Conservation (phyloP, 177 flowering plant species). For the Tripterygium wilfordii region DNA sequence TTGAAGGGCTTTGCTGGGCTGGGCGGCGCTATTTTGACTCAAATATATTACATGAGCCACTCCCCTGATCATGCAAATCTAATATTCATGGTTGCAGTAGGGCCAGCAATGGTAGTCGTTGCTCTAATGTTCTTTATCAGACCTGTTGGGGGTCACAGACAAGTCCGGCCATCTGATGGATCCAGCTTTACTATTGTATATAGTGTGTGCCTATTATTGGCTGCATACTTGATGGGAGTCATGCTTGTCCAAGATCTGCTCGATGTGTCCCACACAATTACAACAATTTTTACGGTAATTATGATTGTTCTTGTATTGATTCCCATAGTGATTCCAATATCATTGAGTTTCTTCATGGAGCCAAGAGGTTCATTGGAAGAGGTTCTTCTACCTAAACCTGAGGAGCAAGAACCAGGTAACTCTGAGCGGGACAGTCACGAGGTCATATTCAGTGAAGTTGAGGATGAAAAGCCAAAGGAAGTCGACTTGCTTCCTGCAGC, state of each 20-base stretch:
- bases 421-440: slow-evolving; percentile 32
- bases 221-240: slow-evolving; percentile 41
- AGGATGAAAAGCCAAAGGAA: slow-evolving; percentile 80
- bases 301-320: slow-evolving; percentile 28
- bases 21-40: slow-evolving; percentile 57
- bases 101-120: slow-evolving; percentile 37
- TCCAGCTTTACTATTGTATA: slow-evolving; percentile 34
- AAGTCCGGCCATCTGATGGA: slow-evolving; percentile 33
- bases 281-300: slow-evolving; percentile 17
- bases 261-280: slow-evolving; percentile 14
- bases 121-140: slow-evolving; percentile 48
- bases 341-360: slow-evolving; percentile 16
- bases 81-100: slow-evolving; percentile 53
- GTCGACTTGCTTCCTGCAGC: slow-evolving; percentile 68
- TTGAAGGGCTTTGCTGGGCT: slow-evolving; percentile 67
- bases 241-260: slow-evolving; percentile 35
- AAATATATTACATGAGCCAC: slow-evolving; percentile 32
- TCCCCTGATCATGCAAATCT: slow-evolving; percentile 26
- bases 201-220: slow-evolving; percentile 40
- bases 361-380: slow-evolving; percentile 15
- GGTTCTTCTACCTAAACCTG: slow-evolving; percentile 30
- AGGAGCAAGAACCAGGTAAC: slow-evolving; percentile 32
- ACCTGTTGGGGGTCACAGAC: slow-evolving; percentile 46
- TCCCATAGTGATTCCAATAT: slow-evolving; percentile 32
- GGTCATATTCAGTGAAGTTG: slow-evolving; percentile 75